A percentile compares a stretch with the other conserved stretches of the same genome.
phyloP scores from a whole-genome alignment of 495 filamentous ascomycete genomes.

The Aspergillus affinis region DNA sequence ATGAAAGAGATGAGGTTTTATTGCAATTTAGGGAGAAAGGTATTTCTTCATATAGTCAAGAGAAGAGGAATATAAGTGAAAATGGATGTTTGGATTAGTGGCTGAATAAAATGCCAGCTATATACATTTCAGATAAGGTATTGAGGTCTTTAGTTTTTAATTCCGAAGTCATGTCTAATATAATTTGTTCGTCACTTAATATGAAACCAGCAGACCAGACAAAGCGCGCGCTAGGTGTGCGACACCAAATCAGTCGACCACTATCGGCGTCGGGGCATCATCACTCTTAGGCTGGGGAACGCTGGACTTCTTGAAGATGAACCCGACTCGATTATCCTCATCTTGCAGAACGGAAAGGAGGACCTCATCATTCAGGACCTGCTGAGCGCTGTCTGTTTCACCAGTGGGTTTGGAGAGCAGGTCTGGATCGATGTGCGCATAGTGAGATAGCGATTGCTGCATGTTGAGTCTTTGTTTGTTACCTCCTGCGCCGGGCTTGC shows the following conservation, averaged over 20 bases:
- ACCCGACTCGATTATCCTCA: conserved; percentile 58
- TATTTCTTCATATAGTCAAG: too few relatives aligned
- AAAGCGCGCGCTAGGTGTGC: not conserved
- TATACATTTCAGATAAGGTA: not conserved
- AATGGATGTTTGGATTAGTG: too few relatives aligned
- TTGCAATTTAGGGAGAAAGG: too few relatives aligned
- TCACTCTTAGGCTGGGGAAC: conserved; percentile 24
- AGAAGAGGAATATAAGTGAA: too few relatives aligned
- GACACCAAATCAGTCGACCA: not conserved
- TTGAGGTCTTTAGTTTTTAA: not conserved
- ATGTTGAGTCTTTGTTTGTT: conserved; percentile 46
- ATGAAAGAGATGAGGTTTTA: too few relatives aligned
- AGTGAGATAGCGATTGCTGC: conserved; percentile 62
- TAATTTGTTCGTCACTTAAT: not conserved
- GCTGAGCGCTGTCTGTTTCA: conserved; percentile 29
- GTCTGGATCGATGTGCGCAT: conserved; percentile 63
- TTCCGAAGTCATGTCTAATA: not conserved
- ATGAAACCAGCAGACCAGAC: too few relatives aligned
- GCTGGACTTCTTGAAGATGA: conserved; percentile 65
- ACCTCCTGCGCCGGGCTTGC: not conserved
- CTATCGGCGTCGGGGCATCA: not conserved
- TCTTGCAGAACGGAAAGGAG: conserved; percentile 61
- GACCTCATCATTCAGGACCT: conserved; percentile 59
- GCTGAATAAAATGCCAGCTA: not conserved
- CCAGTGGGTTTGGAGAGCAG: conserved; percentile 25